A percentile compares a stretch with the other conserved stretches of the same genome.
Conservation (phyloP, 2,329 filamentous ascomycete genomes). For the Xylariaceae sp. region DNA sequence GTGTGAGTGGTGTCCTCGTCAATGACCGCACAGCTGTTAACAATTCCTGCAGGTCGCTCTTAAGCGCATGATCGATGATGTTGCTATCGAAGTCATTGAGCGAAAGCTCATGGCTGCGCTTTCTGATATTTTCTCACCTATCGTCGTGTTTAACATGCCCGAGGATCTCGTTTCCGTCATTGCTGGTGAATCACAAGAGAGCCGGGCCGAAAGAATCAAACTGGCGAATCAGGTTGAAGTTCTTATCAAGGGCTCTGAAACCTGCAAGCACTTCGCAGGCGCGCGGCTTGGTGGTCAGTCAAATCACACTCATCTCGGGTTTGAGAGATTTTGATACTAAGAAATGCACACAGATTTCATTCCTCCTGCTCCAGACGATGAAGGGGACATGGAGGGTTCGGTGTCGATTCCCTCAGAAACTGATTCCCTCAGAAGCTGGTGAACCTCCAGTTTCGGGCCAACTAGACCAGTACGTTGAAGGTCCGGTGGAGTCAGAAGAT, state of each 20-base stretch:
- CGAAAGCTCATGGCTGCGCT: constrained; percentile 46
- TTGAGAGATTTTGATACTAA: not conserved
- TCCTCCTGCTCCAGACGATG: not conserved
- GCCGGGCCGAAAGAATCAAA: not conserved
- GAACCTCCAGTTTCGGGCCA: too few species aligned
- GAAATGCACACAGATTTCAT: not conserved
- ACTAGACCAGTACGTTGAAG: too few species aligned
- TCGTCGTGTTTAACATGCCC: constrained; percentile 24
- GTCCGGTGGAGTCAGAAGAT: too few species aligned
- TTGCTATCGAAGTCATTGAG: constrained; percentile 53
- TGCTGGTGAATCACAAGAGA: constrained; percentile 13
- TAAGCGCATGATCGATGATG: constrained; percentile 52
- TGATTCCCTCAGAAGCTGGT: too few species aligned
- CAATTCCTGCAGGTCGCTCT: constrained; percentile 48
- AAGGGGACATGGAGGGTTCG: not conserved
- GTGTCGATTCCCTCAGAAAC: not conserved
- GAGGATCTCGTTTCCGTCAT: constrained; percentile 9
- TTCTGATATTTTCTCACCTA: constrained; percentile 48
- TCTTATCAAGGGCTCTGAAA: constrained; percentile 17
- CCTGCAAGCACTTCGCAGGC: constrained; percentile 15
- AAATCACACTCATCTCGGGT: not conserved
- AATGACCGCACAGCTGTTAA: not conserved
- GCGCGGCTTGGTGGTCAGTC: constrained; percentile 8
- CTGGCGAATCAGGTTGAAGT: constrained; percentile 15
- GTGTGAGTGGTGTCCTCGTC: constrained; percentile 31